A percentile compares a stretch with the other conserved stretches of the same genome.
Conservation (phyloP, 371 early-diverging fungal species). For the Rhizomucor miehei region DNA sequence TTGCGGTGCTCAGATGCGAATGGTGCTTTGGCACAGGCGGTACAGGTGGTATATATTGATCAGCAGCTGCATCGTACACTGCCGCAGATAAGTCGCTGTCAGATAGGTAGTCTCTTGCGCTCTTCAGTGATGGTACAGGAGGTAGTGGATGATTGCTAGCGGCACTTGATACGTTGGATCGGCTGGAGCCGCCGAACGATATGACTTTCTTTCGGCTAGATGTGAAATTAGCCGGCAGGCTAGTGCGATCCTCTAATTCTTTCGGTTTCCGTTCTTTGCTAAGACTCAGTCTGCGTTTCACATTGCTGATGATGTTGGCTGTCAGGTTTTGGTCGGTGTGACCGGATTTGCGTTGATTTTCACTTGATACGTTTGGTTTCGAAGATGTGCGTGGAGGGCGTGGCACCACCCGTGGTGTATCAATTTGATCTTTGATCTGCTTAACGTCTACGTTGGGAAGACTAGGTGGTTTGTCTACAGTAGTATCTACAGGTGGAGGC, state of each 20-base stretch:
- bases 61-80: not conserved
- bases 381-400: constrained; percentile 4
- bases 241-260: constrained; percentile 8
- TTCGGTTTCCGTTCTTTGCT: constrained; percentile 22
- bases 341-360: not conserved
- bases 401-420: constrained; percentile 1
- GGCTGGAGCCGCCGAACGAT: not conserved
- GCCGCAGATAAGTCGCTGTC: not conserved
- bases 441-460: constrained; percentile 22
- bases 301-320: constrained; percentile 12
- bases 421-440: constrained; percentile 16
- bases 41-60: constrained; percentile 13
- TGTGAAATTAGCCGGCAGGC: constrained; percentile 15
- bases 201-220: not conserved
- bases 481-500: constrained; percentile 11
- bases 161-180: no score
- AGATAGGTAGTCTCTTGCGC: not conserved
- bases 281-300: constrained; percentile 24
- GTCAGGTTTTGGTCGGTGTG: constrained; percentile 7
- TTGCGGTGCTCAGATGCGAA: constrained; percentile 4
- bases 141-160: no score
- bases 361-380: not conserved
- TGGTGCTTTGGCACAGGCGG: constrained; percentile 16
- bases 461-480: constrained; percentile 10
- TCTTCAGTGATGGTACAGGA: no score